A percentile compares a stretch with the other conserved stretches of the same genome.
phyloP scores from a whole-genome alignment of 208 protist genomes.

The Leishmania gerbilli region DNA sequence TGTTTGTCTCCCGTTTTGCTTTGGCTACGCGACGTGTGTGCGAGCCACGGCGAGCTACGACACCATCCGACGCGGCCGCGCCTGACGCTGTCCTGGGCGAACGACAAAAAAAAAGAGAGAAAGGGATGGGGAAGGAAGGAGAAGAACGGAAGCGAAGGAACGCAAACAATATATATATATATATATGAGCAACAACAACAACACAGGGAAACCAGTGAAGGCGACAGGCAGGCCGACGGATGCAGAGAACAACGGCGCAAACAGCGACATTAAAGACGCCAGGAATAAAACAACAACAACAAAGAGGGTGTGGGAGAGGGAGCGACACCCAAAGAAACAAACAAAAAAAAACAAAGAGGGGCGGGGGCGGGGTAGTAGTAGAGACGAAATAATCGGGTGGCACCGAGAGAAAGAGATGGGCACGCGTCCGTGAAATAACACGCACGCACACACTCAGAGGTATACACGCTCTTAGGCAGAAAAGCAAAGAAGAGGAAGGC shows the following conservation, averaged over 20 bases:
- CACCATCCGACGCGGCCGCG: background rate
- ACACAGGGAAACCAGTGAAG: background rate
- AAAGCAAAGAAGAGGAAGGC: background rate
- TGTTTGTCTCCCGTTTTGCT: background rate
- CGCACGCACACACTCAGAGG: background rate
- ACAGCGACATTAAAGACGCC: background rate
- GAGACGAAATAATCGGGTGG: too few relatives aligned
- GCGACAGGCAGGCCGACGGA: background rate
- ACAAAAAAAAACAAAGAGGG: background rate
- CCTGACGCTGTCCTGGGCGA: background rate
- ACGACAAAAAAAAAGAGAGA: too few relatives aligned
- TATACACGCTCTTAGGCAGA: background rate
- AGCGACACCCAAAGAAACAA: constrained; percentile 9
- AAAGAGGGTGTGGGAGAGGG: background rate
- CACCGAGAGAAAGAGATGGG: background rate
- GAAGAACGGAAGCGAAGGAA: too few relatives aligned
- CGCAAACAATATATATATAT: too few relatives aligned
- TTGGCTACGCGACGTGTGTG: background rate
- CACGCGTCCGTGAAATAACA: background rate
- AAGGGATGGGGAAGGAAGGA: too few relatives aligned
- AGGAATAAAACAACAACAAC: constrained; percentile 8
- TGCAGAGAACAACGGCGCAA: background rate
- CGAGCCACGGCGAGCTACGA: background rate
- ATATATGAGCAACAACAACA: too few relatives aligned
- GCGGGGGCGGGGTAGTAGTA: too few relatives aligned